These are phyloP conservation scores for Podila horticola DNA, from an alignment of 192 early-diverging fungal genomes.

Conservation along the genomic window DNA sequence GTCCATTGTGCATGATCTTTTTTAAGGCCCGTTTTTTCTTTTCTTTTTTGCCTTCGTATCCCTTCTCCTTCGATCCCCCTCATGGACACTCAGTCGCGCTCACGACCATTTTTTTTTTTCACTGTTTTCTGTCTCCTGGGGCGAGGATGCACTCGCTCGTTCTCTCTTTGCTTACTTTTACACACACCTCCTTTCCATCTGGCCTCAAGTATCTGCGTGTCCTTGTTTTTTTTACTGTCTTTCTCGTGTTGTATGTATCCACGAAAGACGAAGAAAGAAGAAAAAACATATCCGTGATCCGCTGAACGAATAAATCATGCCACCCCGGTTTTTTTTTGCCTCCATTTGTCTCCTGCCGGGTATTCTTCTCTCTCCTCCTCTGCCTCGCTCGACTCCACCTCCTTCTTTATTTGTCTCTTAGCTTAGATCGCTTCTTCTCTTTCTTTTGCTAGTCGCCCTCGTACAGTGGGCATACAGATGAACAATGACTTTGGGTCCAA, in stretches of 20 bases:
- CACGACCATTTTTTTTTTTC: no score
- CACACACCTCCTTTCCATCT: no score
- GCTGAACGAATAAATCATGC: not conserved
- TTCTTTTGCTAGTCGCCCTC: no score
- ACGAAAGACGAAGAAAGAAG: not conserved
- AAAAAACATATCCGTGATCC: not conserved
- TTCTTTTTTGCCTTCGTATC: no score
- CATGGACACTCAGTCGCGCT: no score
- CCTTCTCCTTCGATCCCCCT: no score
- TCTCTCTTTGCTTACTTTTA: no score
- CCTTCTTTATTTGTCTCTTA: not conserved
- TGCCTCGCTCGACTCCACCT: not conserved
- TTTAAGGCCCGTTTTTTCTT: conserved; percentile 5
- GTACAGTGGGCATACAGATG: no score
- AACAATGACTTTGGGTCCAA: not conserved
- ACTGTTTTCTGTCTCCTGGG: no score
- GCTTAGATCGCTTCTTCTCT: no score
- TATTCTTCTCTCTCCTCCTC: not conserved
- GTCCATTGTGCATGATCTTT: not conserved
- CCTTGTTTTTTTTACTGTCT: not conserved
- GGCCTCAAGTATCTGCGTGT: no score
- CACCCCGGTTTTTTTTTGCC: not conserved
- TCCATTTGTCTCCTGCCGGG: not conserved
- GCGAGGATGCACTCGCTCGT: no score
- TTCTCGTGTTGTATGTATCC: not conserved